These are phyloP conservation scores for Suillus fuscotomentosus DNA, from an alignment of 768 basidiomycete species.

Conservation along the genomic window DNA sequence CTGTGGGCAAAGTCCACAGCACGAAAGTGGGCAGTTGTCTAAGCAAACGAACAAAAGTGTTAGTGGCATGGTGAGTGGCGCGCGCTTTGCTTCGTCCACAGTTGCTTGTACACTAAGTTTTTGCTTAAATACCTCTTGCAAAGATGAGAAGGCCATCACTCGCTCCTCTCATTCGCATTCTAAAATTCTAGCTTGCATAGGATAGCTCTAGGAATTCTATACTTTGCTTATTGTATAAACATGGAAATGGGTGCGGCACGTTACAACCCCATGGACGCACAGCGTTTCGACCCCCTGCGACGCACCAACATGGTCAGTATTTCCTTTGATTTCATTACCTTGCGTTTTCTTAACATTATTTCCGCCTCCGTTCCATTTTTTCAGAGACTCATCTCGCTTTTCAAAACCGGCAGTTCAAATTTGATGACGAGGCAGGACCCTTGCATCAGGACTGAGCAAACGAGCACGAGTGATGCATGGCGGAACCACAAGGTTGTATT, in stretches of 20 bases:
- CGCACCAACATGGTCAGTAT: slow-evolving; percentile 18
- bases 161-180: background rate
- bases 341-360: slow-evolving; percentile 13
- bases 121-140: background rate
- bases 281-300: background rate
- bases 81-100: background rate
- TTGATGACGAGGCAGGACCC: slow-evolving; percentile 26
- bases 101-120: background rate
- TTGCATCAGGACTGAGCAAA: slow-evolving; percentile 14
- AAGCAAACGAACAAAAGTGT: background rate
- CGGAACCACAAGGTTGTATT: slow-evolving; percentile 31
- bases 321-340: background rate
- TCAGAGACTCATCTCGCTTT: slow-evolving; percentile 17
- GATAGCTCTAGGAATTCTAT: background rate
- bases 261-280: background rate
- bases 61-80: background rate
- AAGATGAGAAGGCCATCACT: too few species aligned
- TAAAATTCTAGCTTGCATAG: background rate
- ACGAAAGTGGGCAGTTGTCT: background rate
- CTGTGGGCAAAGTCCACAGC: background rate
- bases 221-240: background rate
- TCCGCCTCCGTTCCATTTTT: slow-evolving; percentile 13
- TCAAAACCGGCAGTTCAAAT: slow-evolving; percentile 11
- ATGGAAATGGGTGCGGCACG: slow-evolving; percentile 9
- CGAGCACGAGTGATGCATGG: slow-evolving; percentile 14